These are phyloP conservation scores for Fusarium goolgardi DNA, from an alignment of 2,329 filamentous ascomycete genomes.

Conservation along the genomic window DNA sequence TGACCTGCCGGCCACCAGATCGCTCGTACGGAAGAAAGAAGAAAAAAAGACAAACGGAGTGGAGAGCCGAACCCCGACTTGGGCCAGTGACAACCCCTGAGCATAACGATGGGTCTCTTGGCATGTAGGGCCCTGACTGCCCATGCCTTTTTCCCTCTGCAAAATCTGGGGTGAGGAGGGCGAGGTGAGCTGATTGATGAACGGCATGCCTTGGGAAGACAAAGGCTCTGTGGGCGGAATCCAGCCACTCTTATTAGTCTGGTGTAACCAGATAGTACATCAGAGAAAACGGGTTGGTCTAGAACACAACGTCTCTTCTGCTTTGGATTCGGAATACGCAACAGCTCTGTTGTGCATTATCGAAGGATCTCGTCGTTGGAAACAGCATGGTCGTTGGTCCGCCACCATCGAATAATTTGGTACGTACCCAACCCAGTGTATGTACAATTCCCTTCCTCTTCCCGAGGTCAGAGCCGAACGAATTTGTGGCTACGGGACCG, in stretches of 20 bases:
- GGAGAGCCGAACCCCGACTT: constrained; percentile 23
- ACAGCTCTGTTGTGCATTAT: constrained; percentile 41
- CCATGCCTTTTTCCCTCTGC: constrained; percentile 16
- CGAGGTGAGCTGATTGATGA: constrained; percentile 31
- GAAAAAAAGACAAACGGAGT: constrained; percentile 31
- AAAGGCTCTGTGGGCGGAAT: constrained; percentile 17
- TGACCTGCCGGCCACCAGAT: constrained; percentile 18
- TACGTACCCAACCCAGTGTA: constrained; percentile 11
- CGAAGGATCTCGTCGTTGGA: not conserved
- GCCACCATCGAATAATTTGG: not conserved
- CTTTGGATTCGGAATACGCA: not conserved
- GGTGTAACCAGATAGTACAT: not conserved
- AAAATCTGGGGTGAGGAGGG: constrained; percentile 35
- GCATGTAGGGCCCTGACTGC: constrained; percentile 31
- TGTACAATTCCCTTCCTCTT: constrained; percentile 17
- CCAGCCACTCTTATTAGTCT: constrained; percentile 13
- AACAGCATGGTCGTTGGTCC: constrained; percentile 7
- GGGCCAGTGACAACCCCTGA: constrained; percentile 29
- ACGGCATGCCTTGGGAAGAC: constrained; percentile 14
- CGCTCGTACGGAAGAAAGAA: constrained; percentile 11
- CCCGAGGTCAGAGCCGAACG: constrained; percentile 38
- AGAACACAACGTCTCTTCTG: not conserved
- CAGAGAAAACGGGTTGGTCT: not conserved
- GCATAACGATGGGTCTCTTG: constrained; percentile 28
- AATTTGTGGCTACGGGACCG: constrained; percentile 7